Evolutionary conservation across 345 rosid species (phyloP).

Genomic region (Eucalyptus camaldulensis): DNA sequence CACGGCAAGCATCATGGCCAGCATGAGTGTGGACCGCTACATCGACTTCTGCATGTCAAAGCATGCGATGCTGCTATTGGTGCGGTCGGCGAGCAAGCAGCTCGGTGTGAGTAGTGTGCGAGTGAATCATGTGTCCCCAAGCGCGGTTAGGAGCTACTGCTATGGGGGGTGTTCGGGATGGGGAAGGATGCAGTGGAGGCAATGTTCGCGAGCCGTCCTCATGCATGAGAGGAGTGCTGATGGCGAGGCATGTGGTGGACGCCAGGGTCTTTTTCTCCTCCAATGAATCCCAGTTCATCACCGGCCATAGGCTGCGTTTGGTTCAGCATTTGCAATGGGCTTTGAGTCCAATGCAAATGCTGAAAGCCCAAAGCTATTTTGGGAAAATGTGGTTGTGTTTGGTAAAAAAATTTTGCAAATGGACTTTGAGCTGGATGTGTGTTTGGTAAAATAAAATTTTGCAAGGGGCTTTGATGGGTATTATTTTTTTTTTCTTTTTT

Average conservation of each 20-base stretch:
- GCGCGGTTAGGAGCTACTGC: background rate
- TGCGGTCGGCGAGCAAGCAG: constrained; percentile 6
- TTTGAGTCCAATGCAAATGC: too few species aligned
- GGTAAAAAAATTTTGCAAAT: too few species aligned
- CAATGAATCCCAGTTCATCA: constrained; percentile 1
- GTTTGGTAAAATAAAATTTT: too few species aligned
- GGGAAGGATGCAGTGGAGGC: constrained; percentile 1
- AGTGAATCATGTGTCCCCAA: constrained; percentile 12
- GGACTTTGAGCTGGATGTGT: too few species aligned
- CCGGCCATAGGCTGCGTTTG: too few species aligned
- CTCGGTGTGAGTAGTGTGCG: constrained; percentile 2
- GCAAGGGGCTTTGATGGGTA: too few species aligned
- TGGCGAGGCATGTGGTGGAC: constrained; percentile 1
- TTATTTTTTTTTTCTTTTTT: too few species aligned
- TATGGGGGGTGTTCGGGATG: background rate
- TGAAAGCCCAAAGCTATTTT: too few species aligned
- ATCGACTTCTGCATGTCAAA: constrained; percentile 16
- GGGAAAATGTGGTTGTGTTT: too few species aligned
- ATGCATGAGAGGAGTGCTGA: background rate
- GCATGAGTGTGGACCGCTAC: background rate
- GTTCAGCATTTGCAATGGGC: too few species aligned
- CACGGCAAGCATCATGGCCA: background rate
- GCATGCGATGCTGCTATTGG: constrained; percentile 7
- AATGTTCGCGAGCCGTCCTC: background rate
- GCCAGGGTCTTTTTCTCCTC: constrained; percentile 9